Evolutionary conservation across 805 yeast genomes (phyloP), one percentile per base, ranked within the genome.

Genomic region (Saccharomycopsis fibuligera): DNA sequence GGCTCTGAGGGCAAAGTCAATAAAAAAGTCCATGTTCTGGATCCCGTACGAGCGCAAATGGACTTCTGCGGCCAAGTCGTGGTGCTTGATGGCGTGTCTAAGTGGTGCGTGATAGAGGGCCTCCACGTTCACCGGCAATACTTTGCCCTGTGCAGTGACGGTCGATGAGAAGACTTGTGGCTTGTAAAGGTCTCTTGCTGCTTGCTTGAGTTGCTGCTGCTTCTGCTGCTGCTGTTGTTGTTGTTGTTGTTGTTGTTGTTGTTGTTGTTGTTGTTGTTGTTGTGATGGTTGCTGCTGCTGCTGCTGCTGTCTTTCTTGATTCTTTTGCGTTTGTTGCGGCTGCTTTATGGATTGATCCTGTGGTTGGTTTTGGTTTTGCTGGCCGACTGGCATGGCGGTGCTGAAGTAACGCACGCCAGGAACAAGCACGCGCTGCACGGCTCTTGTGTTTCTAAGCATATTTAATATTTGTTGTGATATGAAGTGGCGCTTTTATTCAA

Each of bases 1-100:
- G 0, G 89, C 88, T 66, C 99, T 79, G 48, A 85, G 70, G 3
- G 93, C 86, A 65, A 93, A 93, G 65, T 91, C 95, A 25, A 86
- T 73, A 54, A 81, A 83, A 55, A 90, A 76, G 41, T 83, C 85
- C 53, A 91, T 64, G 58, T 81, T 83, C 51, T 78, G 78, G 47
- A 77, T 74, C 51, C 83, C 85, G 63, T 76, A 84, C 8, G 91
- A 83, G 56, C 84, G 77, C 57, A 91, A 73, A 41, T 78, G 79
- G 38, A 91, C 61, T 54, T 79, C 84, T n/a, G 95, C 95, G 19
- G 83, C 89, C 50, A 79, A 69, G 62, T 86, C 79, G 3, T 93
- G 90, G 57, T 86, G 76, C 27, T 78, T 79, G 27, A 75, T 68
- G 36, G 79, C 76, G 50, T 82, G 78, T 60, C 77, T 78, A 54